Evolutionary conservation across 768 basidiomycete species (phyloP).

Genomic region (Lanmaoa pseudosensibilis): DNA sequence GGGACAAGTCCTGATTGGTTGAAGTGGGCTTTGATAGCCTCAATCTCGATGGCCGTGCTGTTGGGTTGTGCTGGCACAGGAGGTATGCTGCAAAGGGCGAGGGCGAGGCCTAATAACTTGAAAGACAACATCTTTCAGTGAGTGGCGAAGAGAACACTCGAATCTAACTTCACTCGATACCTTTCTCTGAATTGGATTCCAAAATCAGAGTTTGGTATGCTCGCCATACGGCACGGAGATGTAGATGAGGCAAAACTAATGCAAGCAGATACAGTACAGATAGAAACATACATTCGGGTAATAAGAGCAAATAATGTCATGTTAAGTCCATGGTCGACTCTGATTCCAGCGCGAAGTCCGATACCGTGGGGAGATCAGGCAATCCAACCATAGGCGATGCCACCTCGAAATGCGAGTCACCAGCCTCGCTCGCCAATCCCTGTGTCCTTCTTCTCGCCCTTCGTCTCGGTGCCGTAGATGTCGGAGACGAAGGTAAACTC

Average conservation of each 20-base stretch:
- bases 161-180: not conserved
- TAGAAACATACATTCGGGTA: slow-evolving; percentile 27
- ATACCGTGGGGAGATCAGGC: slow-evolving; percentile 28
- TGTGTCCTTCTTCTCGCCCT: slow-evolving; percentile 28
- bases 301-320: slow-evolving; percentile 27
- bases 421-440: slow-evolving; percentile 39
- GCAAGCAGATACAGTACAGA: slow-evolving; percentile 36
- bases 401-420: slow-evolving; percentile 30
- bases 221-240: slow-evolving; percentile 3
- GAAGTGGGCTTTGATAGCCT: slow-evolving; percentile 71
- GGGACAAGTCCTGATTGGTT: slow-evolving; percentile 61
- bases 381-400: slow-evolving; percentile 26
- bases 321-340: slow-evolving; percentile 26
- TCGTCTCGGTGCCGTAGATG: slow-evolving; percentile 34
- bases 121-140: slow-evolving; percentile 18
- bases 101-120: slow-evolving; percentile 19
- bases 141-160: not conserved
- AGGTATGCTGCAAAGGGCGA: slow-evolving; percentile 38
- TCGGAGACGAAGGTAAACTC: slow-evolving; percentile 50
- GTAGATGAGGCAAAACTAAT: slow-evolving; percentile 25
- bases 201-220: slow-evolving; percentile 24
- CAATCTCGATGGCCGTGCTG: slow-evolving; percentile 45
- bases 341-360: slow-evolving; percentile 30
- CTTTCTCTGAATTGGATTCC: slow-evolving; percentile 12
- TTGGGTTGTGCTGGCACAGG: slow-evolving; percentile 48